Evolutionary conservation across 208 protist species (phyloP), one percentile per base, ranked within the genome.

Genomic region (Crithidia acanthocephali): DNA sequence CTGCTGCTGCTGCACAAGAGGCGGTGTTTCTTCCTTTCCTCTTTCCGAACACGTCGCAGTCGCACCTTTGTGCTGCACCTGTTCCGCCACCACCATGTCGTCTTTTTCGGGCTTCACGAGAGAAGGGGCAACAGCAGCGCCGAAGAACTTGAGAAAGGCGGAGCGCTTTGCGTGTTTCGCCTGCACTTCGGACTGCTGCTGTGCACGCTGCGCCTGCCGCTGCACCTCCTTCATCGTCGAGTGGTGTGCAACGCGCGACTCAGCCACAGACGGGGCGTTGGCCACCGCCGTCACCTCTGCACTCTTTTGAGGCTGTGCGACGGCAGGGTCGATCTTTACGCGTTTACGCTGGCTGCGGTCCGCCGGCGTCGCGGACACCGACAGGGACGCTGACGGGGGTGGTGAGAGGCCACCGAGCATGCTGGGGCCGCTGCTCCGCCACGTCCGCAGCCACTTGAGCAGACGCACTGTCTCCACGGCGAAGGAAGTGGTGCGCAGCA

Each of bases 371-470:
- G 16, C 35, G 25, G 40, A 45, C 16, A 20, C 13, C 25, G n/a
- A 40, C 35, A 11, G 18, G 4, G 48, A 6, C 33, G n/a, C 20
- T 8, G 62, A 33, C 16, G 23, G 27, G 6, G 51, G 50, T 1
- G 59, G 30, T 18, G 30, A 55, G 28, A 30, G 18, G 10, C 4
- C 52, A 18, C 37, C 64, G 2, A 20, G 30, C 6, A 15, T 3
- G 51, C 23, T 33, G 37, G 30, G 32, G 3, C 66, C 25, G 42
- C 58, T 76, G 67, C 22, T 71, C 44, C 59, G 68, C 89, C 89
- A 94, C 25, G 89, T 94, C 45, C 85, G 74, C 62, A 94, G 79
- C 89, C 90, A 95, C 56, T 81, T 81, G 57, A 93, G 57, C 53
- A 95, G 80, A 32, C 90, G 90, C 27, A 82, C 58, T 6, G 86